Conservation (phyloP, 177 flowering plant species). For the Vitis hybrid region DNA sequence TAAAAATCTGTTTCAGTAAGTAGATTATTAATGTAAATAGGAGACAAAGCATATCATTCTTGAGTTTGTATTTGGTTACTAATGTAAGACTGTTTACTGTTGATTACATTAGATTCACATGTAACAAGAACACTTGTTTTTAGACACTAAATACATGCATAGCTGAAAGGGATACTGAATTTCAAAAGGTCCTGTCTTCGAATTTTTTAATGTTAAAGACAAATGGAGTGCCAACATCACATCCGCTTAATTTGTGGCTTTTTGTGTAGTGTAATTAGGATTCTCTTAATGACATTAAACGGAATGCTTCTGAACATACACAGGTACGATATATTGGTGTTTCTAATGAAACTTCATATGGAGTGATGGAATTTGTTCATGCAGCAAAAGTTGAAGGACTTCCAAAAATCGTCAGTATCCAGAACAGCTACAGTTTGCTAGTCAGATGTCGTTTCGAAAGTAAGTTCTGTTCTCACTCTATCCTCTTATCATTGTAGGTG, state of each 20-base stretch:
- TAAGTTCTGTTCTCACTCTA: constrained; percentile 20
- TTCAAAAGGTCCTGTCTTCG: not conserved
- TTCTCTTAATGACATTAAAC: not conserved
- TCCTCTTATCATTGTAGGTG: not conserved
- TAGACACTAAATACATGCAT: not conserved
- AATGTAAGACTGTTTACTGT: no score
- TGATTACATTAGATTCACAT: no score
- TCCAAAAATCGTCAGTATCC: constrained; percentile 96
- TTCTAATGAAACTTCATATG: constrained; percentile 95
- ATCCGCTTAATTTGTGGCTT: not conserved
- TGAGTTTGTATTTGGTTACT: no score
- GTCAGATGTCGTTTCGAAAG: constrained; percentile 74
- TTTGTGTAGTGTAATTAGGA: not conserved
- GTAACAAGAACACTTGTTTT: not conserved
- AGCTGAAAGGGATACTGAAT: not conserved
- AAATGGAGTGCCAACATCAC: not conserved
- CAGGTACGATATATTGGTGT: constrained; percentile 94
- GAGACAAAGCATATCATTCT: no score
- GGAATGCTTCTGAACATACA: constrained; percentile 9
- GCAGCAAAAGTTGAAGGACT: constrained; percentile 82
- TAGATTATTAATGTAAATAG: not conserved
- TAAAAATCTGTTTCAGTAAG: constrained; percentile 15
- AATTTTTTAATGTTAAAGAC: not conserved
- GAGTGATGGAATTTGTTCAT: constrained; percentile 96
- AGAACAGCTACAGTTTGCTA: constrained; percentile 79